Percentiles rank a stretch among this genome's conserved stretches.
These are phyloP conservation scores for Ajuga reptans DNA, from an alignment of 305 asterid genomes.

Conservation along the genomic window DNA sequence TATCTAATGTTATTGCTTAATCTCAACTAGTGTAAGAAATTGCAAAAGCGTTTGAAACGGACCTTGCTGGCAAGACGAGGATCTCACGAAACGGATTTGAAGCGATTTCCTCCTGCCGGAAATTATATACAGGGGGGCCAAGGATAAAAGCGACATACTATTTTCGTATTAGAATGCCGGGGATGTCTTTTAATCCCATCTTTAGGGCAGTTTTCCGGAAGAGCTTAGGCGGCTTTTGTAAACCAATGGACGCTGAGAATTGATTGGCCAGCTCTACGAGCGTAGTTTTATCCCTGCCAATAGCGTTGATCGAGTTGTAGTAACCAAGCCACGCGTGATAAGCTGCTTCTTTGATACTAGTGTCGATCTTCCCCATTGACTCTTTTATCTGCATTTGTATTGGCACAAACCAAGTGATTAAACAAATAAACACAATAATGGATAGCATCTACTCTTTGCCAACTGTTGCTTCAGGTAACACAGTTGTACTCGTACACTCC, in stretches of 20 bases:
- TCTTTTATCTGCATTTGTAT: slow-evolving; percentile 47
- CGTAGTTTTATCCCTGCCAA: slow-evolving; percentile 69
- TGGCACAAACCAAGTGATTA: background rate
- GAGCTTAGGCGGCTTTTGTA: slow-evolving; percentile 70
- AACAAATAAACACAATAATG: background rate
- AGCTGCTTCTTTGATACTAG: slow-evolving; percentile 68
- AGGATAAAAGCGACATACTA: slow-evolving; percentile 19
- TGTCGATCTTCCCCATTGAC: slow-evolving; percentile 50
- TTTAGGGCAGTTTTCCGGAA: slow-evolving; percentile 66
- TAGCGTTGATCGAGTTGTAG: slow-evolving; percentile 56
- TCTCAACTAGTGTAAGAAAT: background rate
- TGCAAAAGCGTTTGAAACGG: background rate
- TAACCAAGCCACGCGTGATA: slow-evolving; percentile 91
- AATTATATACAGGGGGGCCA: background rate
- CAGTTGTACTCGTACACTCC: background rate
- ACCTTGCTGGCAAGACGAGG: background rate
- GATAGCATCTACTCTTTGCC: background rate
- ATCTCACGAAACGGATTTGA: background rate
- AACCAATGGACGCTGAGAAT: slow-evolving; percentile 64
- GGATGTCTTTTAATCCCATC: slow-evolving; percentile 82
- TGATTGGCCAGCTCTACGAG: slow-evolving; percentile 69
- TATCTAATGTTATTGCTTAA: background rate
- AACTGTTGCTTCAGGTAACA: background rate
- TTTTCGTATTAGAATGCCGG: slow-evolving; percentile 59
- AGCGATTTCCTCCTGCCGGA: background rate